Conservation (phyloP, 768 basidiomycete genomes). For the Lentinula edodes region DNA sequence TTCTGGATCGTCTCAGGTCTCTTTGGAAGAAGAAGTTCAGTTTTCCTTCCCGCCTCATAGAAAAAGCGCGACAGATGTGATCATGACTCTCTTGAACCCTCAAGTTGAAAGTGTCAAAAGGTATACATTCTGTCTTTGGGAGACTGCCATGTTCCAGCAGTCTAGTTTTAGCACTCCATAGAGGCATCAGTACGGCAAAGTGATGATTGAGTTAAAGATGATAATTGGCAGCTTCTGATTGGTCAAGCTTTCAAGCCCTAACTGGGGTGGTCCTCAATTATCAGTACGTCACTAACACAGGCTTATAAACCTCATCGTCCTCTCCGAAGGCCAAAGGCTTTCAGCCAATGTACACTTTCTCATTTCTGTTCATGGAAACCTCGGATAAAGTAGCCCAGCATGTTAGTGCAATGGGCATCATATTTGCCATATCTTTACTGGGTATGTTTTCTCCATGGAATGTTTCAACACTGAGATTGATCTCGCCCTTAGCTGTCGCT, state of each 20-base stretch:
- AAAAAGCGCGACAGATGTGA: too few species aligned
- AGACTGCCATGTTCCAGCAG: too few species aligned
- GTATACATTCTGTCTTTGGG: too few species aligned
- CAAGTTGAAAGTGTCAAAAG: too few species aligned
- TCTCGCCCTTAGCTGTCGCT: slow-evolving; percentile 47
- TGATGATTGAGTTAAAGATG: neutral
- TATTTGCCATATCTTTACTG: slow-evolving; percentile 58
- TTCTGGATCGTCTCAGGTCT: too few species aligned
- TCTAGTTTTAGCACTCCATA: too few species aligned
- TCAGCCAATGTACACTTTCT: neutral
- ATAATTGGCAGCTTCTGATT: neutral
- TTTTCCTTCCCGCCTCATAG: too few species aligned
- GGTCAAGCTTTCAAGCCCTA: neutral
- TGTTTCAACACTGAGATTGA: neutral
- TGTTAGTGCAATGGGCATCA: slow-evolving; percentile 23
- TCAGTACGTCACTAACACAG: neutral
- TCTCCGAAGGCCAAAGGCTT: neutral
- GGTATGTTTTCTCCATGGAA: slow-evolving; percentile 34
- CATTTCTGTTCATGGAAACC: neutral
- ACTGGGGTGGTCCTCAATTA: neutral
- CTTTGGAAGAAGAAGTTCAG: too few species aligned
- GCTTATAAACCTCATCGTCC: neutral
- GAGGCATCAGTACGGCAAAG: too few species aligned
- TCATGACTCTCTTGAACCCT: too few species aligned
- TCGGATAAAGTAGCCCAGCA: neutral